Evolutionary conservation across 768 basidiomycete genomes (phyloP).

Genomic region (Cubamyces sp.): DNA sequence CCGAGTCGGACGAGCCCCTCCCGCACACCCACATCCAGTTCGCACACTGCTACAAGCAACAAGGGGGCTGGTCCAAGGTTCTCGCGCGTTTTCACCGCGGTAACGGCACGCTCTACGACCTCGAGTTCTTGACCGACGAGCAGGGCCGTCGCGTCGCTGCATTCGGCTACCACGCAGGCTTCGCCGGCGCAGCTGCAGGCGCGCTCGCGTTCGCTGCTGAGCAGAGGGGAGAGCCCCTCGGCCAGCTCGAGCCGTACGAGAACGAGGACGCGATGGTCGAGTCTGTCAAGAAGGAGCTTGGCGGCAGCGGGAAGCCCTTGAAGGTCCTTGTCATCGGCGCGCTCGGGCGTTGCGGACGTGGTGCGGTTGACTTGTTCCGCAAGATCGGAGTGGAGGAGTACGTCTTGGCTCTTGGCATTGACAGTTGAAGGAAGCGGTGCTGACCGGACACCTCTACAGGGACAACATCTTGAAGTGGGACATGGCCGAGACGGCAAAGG

Average conservation of each 20-base stretch:
- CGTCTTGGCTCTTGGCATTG: slow-evolving; percentile 37
- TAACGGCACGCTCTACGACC: slow-evolving; percentile 86
- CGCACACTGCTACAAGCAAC: slow-evolving; percentile 96
- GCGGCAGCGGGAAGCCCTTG: slow-evolving; percentile 70
- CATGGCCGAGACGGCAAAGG: slow-evolving; percentile 93
- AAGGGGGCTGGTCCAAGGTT: slow-evolving; percentile 89
- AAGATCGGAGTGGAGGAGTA: slow-evolving; percentile 96
- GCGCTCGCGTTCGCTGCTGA: slow-evolving; percentile 80
- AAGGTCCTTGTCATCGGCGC: slow-evolving; percentile 96
- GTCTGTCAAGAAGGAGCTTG: slow-evolving; percentile 67
- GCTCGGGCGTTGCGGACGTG: slow-evolving; percentile 90
- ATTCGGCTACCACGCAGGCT: slow-evolving; percentile 98
- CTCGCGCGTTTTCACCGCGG: slow-evolving; percentile 86
- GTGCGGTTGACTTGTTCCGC: slow-evolving; percentile 93
- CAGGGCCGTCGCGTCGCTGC: slow-evolving; percentile 91
- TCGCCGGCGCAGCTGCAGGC: slow-evolving; percentile 95
- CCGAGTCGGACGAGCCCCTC: slow-evolving; percentile 77
- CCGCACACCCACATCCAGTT: slow-evolving; percentile 97
- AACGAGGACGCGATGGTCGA: slow-evolving; percentile 86
- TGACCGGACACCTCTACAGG: slow-evolving; percentile 44
- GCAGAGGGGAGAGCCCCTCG: slow-evolving; percentile 61
- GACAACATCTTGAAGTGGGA: slow-evolving; percentile 98
- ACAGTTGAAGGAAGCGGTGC: not conserved
- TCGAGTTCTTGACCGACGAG: slow-evolving; percentile 91
- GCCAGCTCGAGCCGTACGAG: slow-evolving; percentile 74